phyloP scores from a whole-genome alignment of 2,329 filamentous ascomycete genomes.

The Myotisia sp. region DNA sequence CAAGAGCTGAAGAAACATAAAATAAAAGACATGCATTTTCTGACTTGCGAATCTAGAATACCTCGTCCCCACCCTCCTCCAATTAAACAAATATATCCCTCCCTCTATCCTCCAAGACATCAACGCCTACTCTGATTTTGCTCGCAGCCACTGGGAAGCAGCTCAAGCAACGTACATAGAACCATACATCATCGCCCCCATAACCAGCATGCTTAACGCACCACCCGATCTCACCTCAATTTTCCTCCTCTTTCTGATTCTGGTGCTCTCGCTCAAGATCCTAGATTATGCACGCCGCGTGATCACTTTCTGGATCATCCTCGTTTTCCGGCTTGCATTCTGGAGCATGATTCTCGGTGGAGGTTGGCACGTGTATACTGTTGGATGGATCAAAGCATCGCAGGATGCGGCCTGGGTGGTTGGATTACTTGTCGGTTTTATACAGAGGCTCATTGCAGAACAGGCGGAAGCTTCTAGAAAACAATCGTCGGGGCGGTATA shows the following conservation, averaged over 20 bases:
- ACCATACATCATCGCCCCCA: slow-evolving; percentile 33
- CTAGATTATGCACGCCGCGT: slow-evolving; percentile 56
- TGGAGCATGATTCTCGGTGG: slow-evolving; percentile 47
- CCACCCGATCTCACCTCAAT: slow-evolving; percentile 25
- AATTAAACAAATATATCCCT: slow-evolving; percentile 11
- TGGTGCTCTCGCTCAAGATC: slow-evolving; percentile 52
- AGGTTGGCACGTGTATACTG: slow-evolving; percentile 40
- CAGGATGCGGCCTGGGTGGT: slow-evolving; percentile 38
- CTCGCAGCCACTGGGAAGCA: neutral
- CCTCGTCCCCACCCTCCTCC: too few relatives aligned
- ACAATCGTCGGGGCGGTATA: neutral
- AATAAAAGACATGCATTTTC: too few relatives aligned
- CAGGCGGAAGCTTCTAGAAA: slow-evolving; percentile 20
- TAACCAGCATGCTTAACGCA: slow-evolving; percentile 23
- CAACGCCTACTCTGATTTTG: slow-evolving; percentile 16
- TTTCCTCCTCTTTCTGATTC: slow-evolving; percentile 40
- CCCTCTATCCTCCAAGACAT: slow-evolving; percentile 13
- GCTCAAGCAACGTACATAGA: slow-evolving; percentile 24
- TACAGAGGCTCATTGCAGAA: slow-evolving; percentile 40
- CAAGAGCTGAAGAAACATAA: too few relatives aligned
- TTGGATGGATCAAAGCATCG: slow-evolving; percentile 22
- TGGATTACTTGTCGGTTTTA: slow-evolving; percentile 50
- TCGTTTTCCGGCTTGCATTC: slow-evolving; percentile 49
- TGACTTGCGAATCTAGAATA: too few relatives aligned
- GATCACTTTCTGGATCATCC: slow-evolving; percentile 61